These are phyloP conservation scores for Iris macrosiphon DNA, from an alignment of 106 monocot genomes.

Conservation along the genomic window DNA sequence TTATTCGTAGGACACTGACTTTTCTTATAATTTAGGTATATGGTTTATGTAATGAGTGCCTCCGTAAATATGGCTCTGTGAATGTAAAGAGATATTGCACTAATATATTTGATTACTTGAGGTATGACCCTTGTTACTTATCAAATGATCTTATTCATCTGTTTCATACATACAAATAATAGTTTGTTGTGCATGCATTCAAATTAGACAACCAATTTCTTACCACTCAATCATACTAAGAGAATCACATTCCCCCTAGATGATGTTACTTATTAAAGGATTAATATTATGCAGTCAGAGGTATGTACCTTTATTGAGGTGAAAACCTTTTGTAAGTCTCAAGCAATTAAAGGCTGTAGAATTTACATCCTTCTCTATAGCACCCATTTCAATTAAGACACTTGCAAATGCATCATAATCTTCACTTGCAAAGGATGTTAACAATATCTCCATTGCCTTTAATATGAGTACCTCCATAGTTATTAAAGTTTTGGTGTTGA, in stretches of 20 bases:
- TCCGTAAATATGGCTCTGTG: constrained; percentile 83
- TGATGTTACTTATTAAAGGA: too few species aligned
- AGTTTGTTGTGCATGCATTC: too few species aligned
- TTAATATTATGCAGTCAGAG: too few species aligned
- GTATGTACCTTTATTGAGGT: constrained; percentile 82
- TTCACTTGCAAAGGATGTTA: constrained; percentile 83
- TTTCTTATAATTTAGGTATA: constrained; percentile 41
- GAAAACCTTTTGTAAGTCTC: constrained; percentile 87
- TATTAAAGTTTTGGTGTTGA: too few species aligned
- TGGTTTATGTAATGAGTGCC: constrained; percentile 87
- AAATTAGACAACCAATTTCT: too few species aligned
- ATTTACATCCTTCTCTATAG: constrained; percentile 78
- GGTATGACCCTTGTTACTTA: constrained; percentile 18
- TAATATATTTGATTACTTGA: constrained; percentile 81
- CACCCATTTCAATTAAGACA: constrained; percentile 86
- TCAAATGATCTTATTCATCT: background rate
- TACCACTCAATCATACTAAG: too few species aligned
- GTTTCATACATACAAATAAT: background rate
- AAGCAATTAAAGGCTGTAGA: constrained; percentile 69
- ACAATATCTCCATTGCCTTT: constrained; percentile 93
- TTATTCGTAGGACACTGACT: background rate
- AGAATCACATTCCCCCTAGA: too few species aligned
- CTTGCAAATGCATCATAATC: constrained; percentile 76
- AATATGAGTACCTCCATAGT: too few species aligned
- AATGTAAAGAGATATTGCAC: constrained; percentile 95